These are phyloP conservation scores for Sideroxylon spinosum DNA, from an alignment of 179 eudicot genomes.

Conservation along the genomic window DNA sequence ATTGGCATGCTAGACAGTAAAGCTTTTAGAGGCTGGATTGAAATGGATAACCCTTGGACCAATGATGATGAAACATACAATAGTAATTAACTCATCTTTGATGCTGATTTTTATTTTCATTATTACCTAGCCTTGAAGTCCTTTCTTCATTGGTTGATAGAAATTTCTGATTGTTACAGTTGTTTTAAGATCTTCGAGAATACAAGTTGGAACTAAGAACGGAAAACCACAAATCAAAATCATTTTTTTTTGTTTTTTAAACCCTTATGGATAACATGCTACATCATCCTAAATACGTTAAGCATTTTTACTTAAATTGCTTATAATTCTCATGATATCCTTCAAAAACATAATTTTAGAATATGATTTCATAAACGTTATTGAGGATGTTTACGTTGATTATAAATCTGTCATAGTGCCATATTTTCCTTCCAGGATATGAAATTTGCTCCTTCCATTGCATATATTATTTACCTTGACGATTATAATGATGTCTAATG, in stretches of 20 bases:
- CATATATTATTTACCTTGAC: constrained; percentile 10
- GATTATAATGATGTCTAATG: background rate
- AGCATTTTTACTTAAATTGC: background rate
- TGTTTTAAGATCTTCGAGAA: background rate
- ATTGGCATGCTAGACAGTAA: constrained; percentile 77
- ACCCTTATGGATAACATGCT: background rate
- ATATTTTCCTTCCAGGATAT: constrained; percentile 4
- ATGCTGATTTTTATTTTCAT: constrained; percentile 12
- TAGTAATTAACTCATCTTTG: constrained; percentile 36
- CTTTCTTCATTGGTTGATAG: background rate
- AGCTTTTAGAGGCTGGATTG: constrained; percentile 74
- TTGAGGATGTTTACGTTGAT: background rate
- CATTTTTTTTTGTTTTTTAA: too few species aligned
- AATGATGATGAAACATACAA: constrained; percentile 85
- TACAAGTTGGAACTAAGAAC: background rate
- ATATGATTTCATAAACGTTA: background rate
- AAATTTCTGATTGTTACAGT: background rate
- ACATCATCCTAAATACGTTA: background rate
- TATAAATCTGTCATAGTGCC: background rate
- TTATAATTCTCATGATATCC: background rate
- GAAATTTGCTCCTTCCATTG: constrained; percentile 5
- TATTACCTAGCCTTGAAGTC: background rate
- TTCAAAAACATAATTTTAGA: background rate
- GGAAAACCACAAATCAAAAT: background rate
- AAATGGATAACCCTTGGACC: constrained; percentile 95